Evolutionary conservation across 306 rosid genomes (phyloP), one percentile per base, ranked within the genome.

Genomic region (Oxytropis ochrocephala): DNA sequence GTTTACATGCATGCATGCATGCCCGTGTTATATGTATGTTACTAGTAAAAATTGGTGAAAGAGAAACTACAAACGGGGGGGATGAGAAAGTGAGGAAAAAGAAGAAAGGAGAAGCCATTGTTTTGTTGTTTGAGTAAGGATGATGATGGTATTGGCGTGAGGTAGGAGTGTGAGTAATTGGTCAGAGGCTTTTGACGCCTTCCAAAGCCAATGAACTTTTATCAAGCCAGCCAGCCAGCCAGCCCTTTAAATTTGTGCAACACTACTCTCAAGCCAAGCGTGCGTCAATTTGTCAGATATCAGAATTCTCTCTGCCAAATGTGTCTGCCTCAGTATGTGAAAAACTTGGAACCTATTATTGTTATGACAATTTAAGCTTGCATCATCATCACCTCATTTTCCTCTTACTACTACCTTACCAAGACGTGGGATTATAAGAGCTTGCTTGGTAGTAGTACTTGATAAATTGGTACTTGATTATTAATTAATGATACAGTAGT

Each of bases 271-370:
- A 70, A 75, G 84, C 80, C 27, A 70, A 75, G 84, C 80, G 69
- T 80, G 81, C 84, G 78, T 75, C 71, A 75, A 42, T 66, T 14
- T 69, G 80, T 75, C 80, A 80, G 77, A 69, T 16, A 4, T 33
- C 73, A 64, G 18, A 65, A 44, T 64, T 49, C 69, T 41, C 67
- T 54, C 43, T 59, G 53, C 67, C 51, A 32, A 35, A 38, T 61
- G 62, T 61, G 59, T 60, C 75, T 79, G 48, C 62, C 79, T 51
- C 66, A 58, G 14, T n/a, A n/a, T 42, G 17, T 59, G 61, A 58
- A 50, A 58, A 50, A 59, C 60, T 73, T 67, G 6, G 10, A 42
- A 69, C 77, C 41, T 55, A 11, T 39, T 47, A 51, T 35, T 30
- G 11, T 38, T 44, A 14, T 8, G 7, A 70, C 7, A 46, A 55